Conservation (phyloP, 208 protist genomes). For the Spongospora subterranea region DNA sequence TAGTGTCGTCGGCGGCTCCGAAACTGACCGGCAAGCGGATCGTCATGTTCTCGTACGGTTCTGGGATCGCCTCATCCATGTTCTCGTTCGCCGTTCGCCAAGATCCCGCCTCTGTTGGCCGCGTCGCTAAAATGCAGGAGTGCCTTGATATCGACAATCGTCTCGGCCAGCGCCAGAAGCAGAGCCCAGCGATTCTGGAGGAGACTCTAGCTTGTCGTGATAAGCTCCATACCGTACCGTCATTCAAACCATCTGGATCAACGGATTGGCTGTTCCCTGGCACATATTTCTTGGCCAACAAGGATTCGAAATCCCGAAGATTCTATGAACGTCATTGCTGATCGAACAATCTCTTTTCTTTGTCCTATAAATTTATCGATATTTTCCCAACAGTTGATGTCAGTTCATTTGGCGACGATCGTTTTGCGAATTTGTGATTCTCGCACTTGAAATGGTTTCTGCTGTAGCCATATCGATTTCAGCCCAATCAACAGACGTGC, state of each 20-base stretch:
- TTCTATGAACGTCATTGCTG: conserved; percentile 16
- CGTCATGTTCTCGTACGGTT: conserved; percentile 86
- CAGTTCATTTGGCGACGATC: neutral
- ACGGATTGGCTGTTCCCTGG: neutral
- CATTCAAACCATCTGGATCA: conserved; percentile 2
- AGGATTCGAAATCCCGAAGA: neutral
- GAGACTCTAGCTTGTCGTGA: conserved; percentile 34
- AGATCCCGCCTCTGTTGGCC: neutral
- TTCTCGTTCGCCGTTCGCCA: conserved; percentile 74
- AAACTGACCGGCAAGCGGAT: conserved; percentile 74
- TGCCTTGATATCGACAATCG: conserved; percentile 21
- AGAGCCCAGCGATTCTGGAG: neutral
- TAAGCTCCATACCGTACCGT: neutral
- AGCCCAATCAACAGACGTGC: too few species aligned
- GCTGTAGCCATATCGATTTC: too few species aligned
- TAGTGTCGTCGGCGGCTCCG: conserved; percentile 69
- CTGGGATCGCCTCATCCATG: conserved; percentile 79
- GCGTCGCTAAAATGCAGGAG: neutral
- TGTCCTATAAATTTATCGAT: too few species aligned
- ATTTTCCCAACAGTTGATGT: too few species aligned
- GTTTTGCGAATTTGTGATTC: neutral
- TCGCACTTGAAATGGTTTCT: too few species aligned
- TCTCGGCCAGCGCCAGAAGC: neutral
- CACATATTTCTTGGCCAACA: conserved; percentile 12
- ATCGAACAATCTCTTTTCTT: neutral